These are phyloP conservation scores for Eucalyptus viminalis DNA, from an alignment of 345 rosid species.

Conservation along the genomic window DNA sequence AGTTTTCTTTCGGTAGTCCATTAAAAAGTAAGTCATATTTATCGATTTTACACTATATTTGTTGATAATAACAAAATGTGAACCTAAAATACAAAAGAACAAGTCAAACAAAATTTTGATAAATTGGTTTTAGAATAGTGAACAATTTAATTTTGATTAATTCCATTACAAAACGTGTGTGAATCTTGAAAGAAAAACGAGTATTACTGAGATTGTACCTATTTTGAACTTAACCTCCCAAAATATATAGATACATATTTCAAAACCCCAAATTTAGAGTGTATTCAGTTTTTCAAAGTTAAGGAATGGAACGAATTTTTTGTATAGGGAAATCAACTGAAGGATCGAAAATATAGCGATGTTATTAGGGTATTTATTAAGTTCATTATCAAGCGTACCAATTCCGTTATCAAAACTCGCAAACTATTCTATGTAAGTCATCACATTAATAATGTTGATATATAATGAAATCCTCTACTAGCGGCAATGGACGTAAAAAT, in stretches of 20 bases:
- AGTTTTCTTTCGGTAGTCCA: background rate
- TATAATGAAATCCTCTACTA: background rate
- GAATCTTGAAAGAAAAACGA: background rate
- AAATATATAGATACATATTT: no score
- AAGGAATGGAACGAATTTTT: background rate
- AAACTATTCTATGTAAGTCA: background rate
- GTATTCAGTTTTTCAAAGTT: background rate
- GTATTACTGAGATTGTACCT: background rate
- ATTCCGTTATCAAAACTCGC: background rate
- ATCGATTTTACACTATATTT: background rate
- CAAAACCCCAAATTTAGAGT: background rate
- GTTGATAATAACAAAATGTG: background rate
- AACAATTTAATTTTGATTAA: background rate
- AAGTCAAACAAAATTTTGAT: background rate
- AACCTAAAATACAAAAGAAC: background rate
- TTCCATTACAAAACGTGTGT: background rate
- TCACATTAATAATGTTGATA: background rate
- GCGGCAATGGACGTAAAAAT: background rate
- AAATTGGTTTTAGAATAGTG: background rate
- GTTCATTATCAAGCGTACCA: background rate
- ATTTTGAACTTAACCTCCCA: no score
- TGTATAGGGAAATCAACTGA: background rate
- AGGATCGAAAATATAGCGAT: background rate
- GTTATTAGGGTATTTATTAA: background rate
- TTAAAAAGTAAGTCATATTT: background rate